Base-by-base conservation (phyloP, 306 rosid species). In the Luffa aegyptiaca region DNA sequence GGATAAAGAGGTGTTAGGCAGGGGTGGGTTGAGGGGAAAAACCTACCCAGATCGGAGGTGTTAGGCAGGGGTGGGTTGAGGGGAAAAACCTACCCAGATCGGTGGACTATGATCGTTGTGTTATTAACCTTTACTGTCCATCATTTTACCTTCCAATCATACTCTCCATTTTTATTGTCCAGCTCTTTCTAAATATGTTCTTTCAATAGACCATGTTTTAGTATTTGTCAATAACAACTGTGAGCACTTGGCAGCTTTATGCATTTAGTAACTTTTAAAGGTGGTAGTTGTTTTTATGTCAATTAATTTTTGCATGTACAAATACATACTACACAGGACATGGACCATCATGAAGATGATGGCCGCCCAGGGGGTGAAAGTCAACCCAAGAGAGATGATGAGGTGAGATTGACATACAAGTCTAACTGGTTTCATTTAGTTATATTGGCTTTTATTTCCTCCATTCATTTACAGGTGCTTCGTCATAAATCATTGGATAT, bases 331-430 rank as follows among this genome's bases (percentile, higher is more conserved):
- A 42, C 55, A 12, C 55, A 78, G 75, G 75, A 46, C 46, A 90
- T 90, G 93, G 92, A 90, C 76, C 89, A 88, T 63, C 88, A 85
- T 3, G 98, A 92, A 75, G 97, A 95, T 76, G 98, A 93, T 63
- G 76, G 88, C 56, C 90, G 86, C 42, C 69, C 55, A 26, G 92
- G 80, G 26, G 81, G 84, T 81, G 93, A 88, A 77, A 84, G 87
- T 84, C 93, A 84, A 59, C 82, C 89, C 79, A 92, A 95, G 88
- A 94, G 92, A 75, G 93, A 95, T 78, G 96, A 92, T 36, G 97
- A 92, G 97, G 98, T 91, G 80, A 63, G 84, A 74, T 77, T 82
- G 79, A 33, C 82, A 75, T 63, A 70, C 33, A 21, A 21, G 80
- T 42, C 21, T 4, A 3, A 18, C 21, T 71, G 39, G n/a, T 76